Base-by-base conservation (phyloP, 495 filamentous ascomycete species). In the Hapsidospora chrysogenum region DNA sequence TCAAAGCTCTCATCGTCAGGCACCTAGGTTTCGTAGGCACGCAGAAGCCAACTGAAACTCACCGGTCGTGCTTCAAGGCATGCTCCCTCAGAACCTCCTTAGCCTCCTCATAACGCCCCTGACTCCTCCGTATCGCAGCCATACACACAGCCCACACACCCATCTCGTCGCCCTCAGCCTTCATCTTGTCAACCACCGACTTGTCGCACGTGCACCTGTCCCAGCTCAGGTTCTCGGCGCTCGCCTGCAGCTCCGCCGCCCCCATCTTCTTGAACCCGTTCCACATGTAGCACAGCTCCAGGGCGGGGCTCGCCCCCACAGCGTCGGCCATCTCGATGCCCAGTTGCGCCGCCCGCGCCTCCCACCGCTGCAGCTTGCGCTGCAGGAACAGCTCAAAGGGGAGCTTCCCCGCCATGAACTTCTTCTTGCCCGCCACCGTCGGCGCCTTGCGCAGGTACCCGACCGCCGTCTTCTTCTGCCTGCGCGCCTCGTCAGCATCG, bases 271-370 rank as follows among this genome's bases (percentile, higher is more conserved):
- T 92, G 28, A 61, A 60, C 1, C 79, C 79, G 40, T 71, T 85
- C 89, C 89, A 97, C 46, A 96, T 74, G 52, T 87, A 93, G n/a
- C 80, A 74, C 85, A 97, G 94, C 58, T 97, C 89, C 47, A 85
- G 74, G 2, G 82, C 52, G 0, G 89, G 92, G 42, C 76, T 79
- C 6, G 87, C 73, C 15, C 85, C 85, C 18, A 92, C 63, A 2
- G 77, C 85, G 43, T 96, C 87, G 2, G 80, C 68, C 5, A 95
- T 59, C 9, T 78, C 67, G 16, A 87, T 56, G 2, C 66, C 61
- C 55, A 74, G 69, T 17, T 69, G 63, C 41, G 74, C 75, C 9
- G 82, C 78, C 11, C 86, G 68, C 16, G 76, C 70, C 46, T 92
- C 78, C 87, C 85, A 95, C 59, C 92, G 95, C 33, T 72, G 66